Percentiles rank a stretch among this genome's conserved stretches.
Conservation (phyloP, 2,329 filamentous ascomycete genomes). For the Colletotrichum gigasporum region DNA sequence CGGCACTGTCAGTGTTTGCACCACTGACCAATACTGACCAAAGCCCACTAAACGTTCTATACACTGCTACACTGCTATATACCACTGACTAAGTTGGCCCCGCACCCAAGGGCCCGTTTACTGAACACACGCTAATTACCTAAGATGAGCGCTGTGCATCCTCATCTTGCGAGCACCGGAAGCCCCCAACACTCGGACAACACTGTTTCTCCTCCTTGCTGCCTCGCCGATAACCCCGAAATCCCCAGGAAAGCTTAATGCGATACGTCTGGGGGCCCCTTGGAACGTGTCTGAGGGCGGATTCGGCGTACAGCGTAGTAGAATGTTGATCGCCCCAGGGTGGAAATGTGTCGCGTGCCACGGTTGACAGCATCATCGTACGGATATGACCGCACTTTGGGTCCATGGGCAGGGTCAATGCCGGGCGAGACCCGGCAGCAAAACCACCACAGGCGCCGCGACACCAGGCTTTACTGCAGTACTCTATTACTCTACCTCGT, state of each 20-base stretch:
- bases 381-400: slow-evolving; percentile 17
- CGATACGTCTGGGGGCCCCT: not conserved
- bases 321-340: not conserved
- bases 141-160: not conserved
- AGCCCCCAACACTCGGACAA: no score
- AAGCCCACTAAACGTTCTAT: not conserved
- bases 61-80: no score
- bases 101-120: no score
- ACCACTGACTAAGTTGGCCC: no score
- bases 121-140: not conserved
- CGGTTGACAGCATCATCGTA: slow-evolving; percentile 12
- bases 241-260: slow-evolving; percentile 30
- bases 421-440: not conserved
- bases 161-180: no score
- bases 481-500: no score
- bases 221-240: not conserved
- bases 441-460: slow-evolving; percentile 4
- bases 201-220: not conserved
- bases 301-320: not conserved
- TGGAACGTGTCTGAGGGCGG: not conserved
- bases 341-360: slow-evolving; percentile 21
- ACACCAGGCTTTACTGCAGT: no score
- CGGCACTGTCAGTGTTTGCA: slow-evolving; percentile 1
- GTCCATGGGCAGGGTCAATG: not conserved
- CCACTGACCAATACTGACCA: not conserved